These are phyloP conservation scores for Gryganskiella cystojenkinii DNA, from an alignment of 192 early-diverging fungal species.

Conservation along the genomic window DNA sequence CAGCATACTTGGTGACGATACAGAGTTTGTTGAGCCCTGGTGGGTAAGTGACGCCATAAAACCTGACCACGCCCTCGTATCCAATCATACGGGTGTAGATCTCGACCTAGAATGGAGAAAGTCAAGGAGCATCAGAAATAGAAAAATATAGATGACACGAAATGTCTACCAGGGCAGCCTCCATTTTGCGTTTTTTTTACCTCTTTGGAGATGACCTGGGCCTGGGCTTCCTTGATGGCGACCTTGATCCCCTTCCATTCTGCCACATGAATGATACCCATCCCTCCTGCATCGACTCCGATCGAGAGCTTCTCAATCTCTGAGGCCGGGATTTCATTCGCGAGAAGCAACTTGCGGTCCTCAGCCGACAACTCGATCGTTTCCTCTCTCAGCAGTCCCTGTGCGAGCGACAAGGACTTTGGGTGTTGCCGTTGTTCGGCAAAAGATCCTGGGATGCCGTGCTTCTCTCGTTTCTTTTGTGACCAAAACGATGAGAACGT, in stretches of 20 bases:
- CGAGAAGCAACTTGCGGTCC: conserved; percentile 39
- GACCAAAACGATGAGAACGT: too few species aligned
- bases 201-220: conserved; percentile 40
- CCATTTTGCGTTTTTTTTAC: too few species aligned
- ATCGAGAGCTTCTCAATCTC: conserved; percentile 46
- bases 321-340: conserved; percentile 46
- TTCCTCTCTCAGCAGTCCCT: conserved; percentile 13
- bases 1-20: conserved; percentile 52
- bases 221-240: conserved; percentile 46
- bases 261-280: conserved; percentile 50
- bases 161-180: too few species aligned
- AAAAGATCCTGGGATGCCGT: conserved; percentile 1
- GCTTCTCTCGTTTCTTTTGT: too few species aligned
- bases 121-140: neutral
- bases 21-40: conserved; percentile 41
- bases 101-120: conserved; percentile 22
- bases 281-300: conserved; percentile 48
- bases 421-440: neutral
- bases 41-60: conserved; percentile 47
- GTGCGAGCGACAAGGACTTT: conserved; percentile 22
- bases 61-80: conserved; percentile 31
- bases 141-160: too few species aligned
- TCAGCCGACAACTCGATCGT: conserved; percentile 18
- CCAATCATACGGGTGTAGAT: conserved; percentile 41
- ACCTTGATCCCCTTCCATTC: conserved; percentile 49